A percentile compares a stretch with the other conserved stretches of the same genome.
Conservation (phyloP, 805 yeast genomes). For the Wickerhamomyces chaumierensis region DNA sequence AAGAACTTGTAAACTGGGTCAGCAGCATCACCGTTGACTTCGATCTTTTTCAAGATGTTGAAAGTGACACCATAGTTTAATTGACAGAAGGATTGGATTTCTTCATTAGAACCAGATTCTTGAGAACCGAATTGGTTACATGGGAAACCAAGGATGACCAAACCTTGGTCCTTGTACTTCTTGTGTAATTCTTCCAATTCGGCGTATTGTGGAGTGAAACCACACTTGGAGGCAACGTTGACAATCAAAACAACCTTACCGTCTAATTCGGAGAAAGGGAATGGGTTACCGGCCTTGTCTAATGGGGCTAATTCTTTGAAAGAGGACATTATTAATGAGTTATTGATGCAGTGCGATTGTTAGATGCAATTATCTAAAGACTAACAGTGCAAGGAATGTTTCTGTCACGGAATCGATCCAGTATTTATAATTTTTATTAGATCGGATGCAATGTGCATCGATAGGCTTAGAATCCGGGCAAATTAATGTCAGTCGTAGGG, state of each 20-base stretch:
- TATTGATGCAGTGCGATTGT: too few species aligned
- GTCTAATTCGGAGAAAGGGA: constrained; percentile 46
- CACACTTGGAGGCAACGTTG: constrained; percentile 84
- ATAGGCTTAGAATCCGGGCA: too few species aligned
- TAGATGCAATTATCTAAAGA: too few species aligned
- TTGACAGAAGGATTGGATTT: constrained; percentile 65
- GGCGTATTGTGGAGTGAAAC: constrained; percentile 69
- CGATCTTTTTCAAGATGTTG: constrained; percentile 78
- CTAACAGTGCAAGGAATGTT: too few species aligned
- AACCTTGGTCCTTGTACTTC: constrained; percentile 54
- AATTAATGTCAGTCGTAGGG: too few species aligned
- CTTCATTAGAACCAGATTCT: constrained; percentile 62
- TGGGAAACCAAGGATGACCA: constrained; percentile 74
- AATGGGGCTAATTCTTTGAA: constrained; percentile 62
- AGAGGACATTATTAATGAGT: constrained; percentile 28
- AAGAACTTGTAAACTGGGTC: constrained; percentile 75
- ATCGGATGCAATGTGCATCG: too few species aligned
- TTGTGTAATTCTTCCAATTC: constrained; percentile 62
- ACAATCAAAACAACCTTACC: constrained; percentile 79
- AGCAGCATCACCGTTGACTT: constrained; percentile 77
- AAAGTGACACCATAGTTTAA: constrained; percentile 83
- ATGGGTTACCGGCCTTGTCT: constrained; percentile 49
- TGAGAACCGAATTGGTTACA: constrained; percentile 82
- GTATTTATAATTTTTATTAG: too few species aligned
- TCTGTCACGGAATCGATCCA: too few species aligned